A percentile compares a stretch with the other conserved stretches of the same genome.
Evolutionary conservation across 83 land plant species (phyloP).

Genomic region (Larix sibirica): DNA sequence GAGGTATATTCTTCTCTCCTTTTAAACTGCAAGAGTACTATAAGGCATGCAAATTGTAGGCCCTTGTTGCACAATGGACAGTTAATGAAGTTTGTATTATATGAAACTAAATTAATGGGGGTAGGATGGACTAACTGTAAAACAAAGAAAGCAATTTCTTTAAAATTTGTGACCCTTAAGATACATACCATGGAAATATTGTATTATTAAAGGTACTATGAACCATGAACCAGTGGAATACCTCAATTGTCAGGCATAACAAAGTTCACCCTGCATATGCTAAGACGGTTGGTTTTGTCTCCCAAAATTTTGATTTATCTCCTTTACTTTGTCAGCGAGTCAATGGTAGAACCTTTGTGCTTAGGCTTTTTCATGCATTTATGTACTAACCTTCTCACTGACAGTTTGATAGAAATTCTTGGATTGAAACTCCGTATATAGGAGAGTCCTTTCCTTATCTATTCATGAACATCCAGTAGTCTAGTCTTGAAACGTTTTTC

Average conservation of each 20-base stretch:
- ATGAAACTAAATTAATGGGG: neutral
- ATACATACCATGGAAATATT: neutral
- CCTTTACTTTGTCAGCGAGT: too few species aligned
- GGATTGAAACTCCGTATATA: too few species aligned
- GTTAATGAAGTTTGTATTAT: neutral
- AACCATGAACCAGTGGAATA: neutral
- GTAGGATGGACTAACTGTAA: neutral
- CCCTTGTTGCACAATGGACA: too few species aligned
- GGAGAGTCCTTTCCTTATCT: too few species aligned
- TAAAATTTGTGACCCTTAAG: neutral
- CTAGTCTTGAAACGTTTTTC: too few species aligned
- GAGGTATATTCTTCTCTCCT: neutral
- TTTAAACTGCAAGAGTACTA: neutral
- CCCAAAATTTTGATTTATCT: too few species aligned
- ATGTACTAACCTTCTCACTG: too few species aligned
- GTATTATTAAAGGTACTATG: neutral
- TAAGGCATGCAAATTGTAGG: neutral
- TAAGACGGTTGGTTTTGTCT: neutral
- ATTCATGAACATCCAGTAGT: too few species aligned
- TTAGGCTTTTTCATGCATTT: too few species aligned
- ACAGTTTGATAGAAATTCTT: too few species aligned
- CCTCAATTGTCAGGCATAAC: neutral
- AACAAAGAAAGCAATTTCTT: neutral
- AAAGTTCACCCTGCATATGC: neutral
- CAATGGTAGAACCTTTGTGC: too few species aligned